Evolutionary conservation across 352 stramenopile species (phyloP).

Genomic region (Peronospora farinosa): DNA sequence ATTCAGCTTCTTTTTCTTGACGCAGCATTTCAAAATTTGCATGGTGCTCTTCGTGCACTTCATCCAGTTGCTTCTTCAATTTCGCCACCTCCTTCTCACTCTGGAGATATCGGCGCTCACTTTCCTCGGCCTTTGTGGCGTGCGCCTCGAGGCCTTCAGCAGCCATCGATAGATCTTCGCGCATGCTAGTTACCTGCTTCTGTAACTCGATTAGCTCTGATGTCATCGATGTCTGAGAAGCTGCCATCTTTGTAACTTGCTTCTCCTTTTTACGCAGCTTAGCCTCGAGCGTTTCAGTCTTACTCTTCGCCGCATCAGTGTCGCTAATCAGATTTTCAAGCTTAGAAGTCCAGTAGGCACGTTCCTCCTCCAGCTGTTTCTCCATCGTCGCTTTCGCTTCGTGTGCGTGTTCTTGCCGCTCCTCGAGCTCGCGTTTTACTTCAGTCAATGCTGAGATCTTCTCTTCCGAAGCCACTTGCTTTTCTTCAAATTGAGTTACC

Average conservation of each 20-base stretch:
- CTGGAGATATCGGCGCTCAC: slow-evolving; percentile 42
- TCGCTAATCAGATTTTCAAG: slow-evolving; percentile 60
- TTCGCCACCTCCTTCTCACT: slow-evolving; percentile 47
- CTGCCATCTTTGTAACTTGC: slow-evolving; percentile 58
- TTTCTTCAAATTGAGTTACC: slow-evolving; percentile 23
- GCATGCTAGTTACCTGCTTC: slow-evolving; percentile 49
- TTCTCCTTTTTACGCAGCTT: slow-evolving; percentile 61
- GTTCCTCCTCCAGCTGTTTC: slow-evolving; percentile 51
- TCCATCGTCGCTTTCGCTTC: slow-evolving; percentile 25
- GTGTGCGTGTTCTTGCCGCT: slow-evolving; percentile 24
- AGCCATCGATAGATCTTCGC: slow-evolving; percentile 61
- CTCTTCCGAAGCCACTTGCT: slow-evolving; percentile 22
- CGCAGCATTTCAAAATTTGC: slow-evolving; percentile 59
- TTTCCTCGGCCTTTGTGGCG: slow-evolving; percentile 48
- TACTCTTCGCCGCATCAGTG: slow-evolving; percentile 38
- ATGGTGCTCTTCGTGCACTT: slow-evolving; percentile 50
- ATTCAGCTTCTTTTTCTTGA: slow-evolving; percentile 48
- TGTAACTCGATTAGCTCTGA: slow-evolving; percentile 56
- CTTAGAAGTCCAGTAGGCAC: slow-evolving; percentile 62
- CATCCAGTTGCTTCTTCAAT: slow-evolving; percentile 42
- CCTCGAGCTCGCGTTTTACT: slow-evolving; percentile 22
- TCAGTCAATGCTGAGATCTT: slow-evolving; percentile 21
- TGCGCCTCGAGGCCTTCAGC: slow-evolving; percentile 63
- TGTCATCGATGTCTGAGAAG: slow-evolving; percentile 55
- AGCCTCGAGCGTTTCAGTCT: slow-evolving; percentile 33